Evolutionary conservation across 345 rosid genomes (phyloP), one percentile per base, ranked within the genome.

Genomic region (Lagerstroemia speciosa): DNA sequence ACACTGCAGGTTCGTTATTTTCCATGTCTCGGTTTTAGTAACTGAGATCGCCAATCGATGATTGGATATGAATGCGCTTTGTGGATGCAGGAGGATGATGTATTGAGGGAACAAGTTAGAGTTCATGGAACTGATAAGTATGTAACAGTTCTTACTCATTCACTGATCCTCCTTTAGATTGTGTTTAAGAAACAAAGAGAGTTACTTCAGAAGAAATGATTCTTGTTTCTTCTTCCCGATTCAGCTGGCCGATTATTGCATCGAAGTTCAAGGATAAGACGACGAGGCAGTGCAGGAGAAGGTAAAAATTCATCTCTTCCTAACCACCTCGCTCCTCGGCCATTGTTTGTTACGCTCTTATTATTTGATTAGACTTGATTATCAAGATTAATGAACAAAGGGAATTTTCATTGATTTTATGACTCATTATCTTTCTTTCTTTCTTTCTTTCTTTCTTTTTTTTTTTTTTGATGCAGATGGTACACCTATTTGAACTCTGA

Each of bases 281-380:
- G 36, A 88, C 99, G 33, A 89, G 99, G 73, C 99, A 94, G 83
- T 94, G 99, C 76, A 83, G 99, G 77, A 81, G 99, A 77, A 91
- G 99, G 99, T 94, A 65, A 22, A 10, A 34, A 34, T 29, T 64
- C 27, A 1, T 12, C 36, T 46, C 48, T 61, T 48, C 22, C 34
- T 55, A 16, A 43, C 27, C 22, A 36, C 38, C 38, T 4, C 7
- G 38, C 7, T 71, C 55, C 64, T 55, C 45, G 30, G 26, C 57
- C 46, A 6, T 53, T 15, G 29, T 37, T 22, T 12, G 16, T 66
- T 55, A 45, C 29, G 17, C 32, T 17, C 4, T 22, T 30, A 8
- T 0, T 22, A 26, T 64, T 20, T 46, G 20, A 26, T 64, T 61
- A 64, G 24, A 53, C 27, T 64, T 64, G 45, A 26, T 31, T 58